Evolutionary conservation across 2,329 filamentous ascomycete genomes (phyloP).

Genomic region (Blastomyces parvus): DNA sequence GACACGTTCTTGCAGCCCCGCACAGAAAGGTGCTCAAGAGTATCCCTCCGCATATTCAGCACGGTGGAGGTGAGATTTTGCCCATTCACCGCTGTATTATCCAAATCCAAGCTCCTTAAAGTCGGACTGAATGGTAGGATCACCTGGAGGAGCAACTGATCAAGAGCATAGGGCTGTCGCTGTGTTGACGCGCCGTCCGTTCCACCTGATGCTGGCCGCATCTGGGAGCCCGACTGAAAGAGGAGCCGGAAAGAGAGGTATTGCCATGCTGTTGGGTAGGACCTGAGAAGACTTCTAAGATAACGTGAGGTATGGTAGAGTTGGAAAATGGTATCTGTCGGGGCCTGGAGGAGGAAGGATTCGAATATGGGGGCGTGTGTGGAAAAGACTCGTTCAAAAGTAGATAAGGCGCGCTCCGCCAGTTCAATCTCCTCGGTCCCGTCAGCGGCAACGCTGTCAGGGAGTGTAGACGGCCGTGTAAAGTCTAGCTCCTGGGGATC

Average conservation of each 20-base stretch:
- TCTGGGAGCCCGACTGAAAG: slow-evolving; percentile 31
- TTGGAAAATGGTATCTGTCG: slow-evolving; percentile 47
- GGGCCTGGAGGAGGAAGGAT: slow-evolving; percentile 48
- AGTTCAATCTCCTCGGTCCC: slow-evolving; percentile 19
- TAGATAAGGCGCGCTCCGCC: slow-evolving; percentile 30
- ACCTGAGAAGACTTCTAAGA: slow-evolving; percentile 45
- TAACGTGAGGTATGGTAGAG: slow-evolving; percentile 50
- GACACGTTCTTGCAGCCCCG: slow-evolving; percentile 56
- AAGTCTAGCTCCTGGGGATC: neutral
- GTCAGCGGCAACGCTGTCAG: slow-evolving; percentile 18
- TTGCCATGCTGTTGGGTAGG: slow-evolving; percentile 53
- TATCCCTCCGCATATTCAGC: slow-evolving; percentile 45
- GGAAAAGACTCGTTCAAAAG: slow-evolving; percentile 47
- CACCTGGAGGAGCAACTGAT: slow-evolving; percentile 48
- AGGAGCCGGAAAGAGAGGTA: slow-evolving; percentile 50
- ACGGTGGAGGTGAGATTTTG: slow-evolving; percentile 48
- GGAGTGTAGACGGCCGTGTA: neutral
- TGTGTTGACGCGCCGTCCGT: slow-evolving; percentile 25
- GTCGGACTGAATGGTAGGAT: slow-evolving; percentile 48
- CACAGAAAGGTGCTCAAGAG: slow-evolving; percentile 50
- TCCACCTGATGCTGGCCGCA: slow-evolving; percentile 25
- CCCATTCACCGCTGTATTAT: slow-evolving; percentile 52
- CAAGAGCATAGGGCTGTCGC: slow-evolving; percentile 49
- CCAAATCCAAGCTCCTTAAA: slow-evolving; percentile 48
- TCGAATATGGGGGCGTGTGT: slow-evolving; percentile 50